Conservation (phyloP, 768 basidiomycete species). For the Rhizopogon salebrosus region DNA sequence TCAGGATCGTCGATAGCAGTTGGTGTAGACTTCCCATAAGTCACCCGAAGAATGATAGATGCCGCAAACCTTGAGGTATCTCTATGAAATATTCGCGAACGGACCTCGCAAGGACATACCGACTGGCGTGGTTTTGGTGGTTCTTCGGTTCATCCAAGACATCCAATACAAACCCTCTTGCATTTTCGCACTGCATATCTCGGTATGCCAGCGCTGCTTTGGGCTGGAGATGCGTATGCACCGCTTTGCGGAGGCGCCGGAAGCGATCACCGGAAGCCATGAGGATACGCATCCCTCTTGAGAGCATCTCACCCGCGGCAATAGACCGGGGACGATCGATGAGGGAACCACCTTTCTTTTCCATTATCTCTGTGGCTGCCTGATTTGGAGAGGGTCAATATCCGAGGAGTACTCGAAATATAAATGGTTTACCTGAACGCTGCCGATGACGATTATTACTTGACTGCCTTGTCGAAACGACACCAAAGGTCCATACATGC, state of each 20-base stretch:
- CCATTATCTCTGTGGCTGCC: slow-evolving; percentile 55
- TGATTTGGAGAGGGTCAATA: slow-evolving; percentile 40
- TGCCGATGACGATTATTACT: slow-evolving; percentile 12
- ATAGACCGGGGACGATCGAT: slow-evolving; percentile 48
- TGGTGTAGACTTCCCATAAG: slow-evolving; percentile 22
- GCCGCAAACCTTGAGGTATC: slow-evolving; percentile 14
- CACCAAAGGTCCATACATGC: slow-evolving; percentile 52
- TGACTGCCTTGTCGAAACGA: slow-evolving; percentile 42
- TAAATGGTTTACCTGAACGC: slow-evolving; percentile 11
- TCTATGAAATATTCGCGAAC: not conserved
- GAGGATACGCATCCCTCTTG: slow-evolving; percentile 49
- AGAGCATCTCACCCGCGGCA: slow-evolving; percentile 49
- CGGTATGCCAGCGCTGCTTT: slow-evolving; percentile 40
- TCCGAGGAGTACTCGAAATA: slow-evolving; percentile 28
- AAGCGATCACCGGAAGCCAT: slow-evolving; percentile 48
- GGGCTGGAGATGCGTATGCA: slow-evolving; percentile 49
- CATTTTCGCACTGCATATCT: slow-evolving; percentile 35
- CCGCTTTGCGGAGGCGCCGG: slow-evolving; percentile 48
- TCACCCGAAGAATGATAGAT: slow-evolving; percentile 16
- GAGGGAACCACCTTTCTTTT: slow-evolving; percentile 46
- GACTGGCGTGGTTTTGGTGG: slow-evolving; percentile 8
- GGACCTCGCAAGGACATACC: slow-evolving; percentile 6
- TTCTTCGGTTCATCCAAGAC: slow-evolving; percentile 12
- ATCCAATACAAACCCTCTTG: slow-evolving; percentile 12
- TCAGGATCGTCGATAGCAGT: slow-evolving; percentile 10